phyloP scores from a whole-genome alignment of 139 green algal genomes.

The Coelastrella sp. region DNA sequence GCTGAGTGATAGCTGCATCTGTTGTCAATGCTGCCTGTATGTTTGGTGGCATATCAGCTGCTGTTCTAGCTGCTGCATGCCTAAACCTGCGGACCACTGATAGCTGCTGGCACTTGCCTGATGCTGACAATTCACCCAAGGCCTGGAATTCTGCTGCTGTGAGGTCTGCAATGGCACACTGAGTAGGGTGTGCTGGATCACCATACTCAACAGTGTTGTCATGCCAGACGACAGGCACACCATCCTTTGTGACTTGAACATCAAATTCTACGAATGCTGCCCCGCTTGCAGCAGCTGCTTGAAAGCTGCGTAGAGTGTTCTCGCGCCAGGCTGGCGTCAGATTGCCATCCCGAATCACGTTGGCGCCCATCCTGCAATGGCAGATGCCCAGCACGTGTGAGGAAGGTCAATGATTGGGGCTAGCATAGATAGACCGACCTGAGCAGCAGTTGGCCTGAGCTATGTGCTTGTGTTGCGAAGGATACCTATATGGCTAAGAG shows the following conservation, averaged over 20 bases:
- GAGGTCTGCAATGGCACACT: conserved; percentile 67
- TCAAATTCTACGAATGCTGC: conserved; percentile 91
- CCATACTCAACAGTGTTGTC: conserved; percentile 80
- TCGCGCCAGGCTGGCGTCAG: conserved; percentile 69
- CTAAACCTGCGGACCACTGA: conserved; percentile 43
- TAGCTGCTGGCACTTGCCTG: conserved; percentile 18
- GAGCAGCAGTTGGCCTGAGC: too few species aligned
- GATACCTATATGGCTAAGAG: too few species aligned
- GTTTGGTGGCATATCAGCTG: background rate
- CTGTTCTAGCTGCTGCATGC: background rate
- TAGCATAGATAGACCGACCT: too few species aligned
- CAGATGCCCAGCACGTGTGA: too few species aligned
- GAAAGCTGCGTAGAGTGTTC: conserved; percentile 86
- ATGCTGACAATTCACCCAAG: conserved; percentile 47
- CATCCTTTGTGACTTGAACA: conserved; percentile 81
- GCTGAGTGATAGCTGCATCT: background rate
- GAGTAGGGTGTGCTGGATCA: conserved; percentile 42
- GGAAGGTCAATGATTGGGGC: too few species aligned
- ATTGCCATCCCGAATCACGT: conserved; percentile 51
- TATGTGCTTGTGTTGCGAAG: too few species aligned
- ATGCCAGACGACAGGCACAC: conserved; percentile 85
- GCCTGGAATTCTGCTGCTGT: conserved; percentile 73
- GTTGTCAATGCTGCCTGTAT: background rate
- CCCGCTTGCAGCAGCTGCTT: conserved; percentile 67
- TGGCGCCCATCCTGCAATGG: conserved; percentile 72